Evolutionary conservation across 805 yeast species (phyloP).

Genomic region (Candida quercuum): DNA sequence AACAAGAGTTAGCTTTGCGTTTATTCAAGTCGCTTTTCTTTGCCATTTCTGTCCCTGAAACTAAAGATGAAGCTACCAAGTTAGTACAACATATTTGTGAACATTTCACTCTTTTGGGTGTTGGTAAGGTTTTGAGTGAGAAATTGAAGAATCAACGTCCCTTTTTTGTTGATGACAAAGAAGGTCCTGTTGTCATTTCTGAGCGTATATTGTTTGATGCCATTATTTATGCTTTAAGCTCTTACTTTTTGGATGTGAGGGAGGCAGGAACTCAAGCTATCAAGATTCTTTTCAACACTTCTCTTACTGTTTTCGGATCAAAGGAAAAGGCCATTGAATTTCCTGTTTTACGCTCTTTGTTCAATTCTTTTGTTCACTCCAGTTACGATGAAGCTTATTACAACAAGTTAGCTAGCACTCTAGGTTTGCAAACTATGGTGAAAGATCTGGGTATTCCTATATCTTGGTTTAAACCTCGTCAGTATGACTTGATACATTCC

Average conservation of each 20-base stretch:
- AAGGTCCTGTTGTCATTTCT: constrained; percentile 65
- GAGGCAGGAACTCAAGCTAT: constrained; percentile 67
- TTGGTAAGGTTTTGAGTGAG: constrained; percentile 67
- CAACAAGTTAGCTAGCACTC: constrained; percentile 81
- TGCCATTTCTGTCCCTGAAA: constrained; percentile 69
- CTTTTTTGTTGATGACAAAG: constrained; percentile 73
- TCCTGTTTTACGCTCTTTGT: constrained; percentile 70
- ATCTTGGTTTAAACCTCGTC: constrained; percentile 70
- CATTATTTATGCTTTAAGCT: constrained; percentile 73
- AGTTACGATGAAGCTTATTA: constrained; percentile 89
- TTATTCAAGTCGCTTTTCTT: constrained; percentile 68
- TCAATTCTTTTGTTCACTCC: constrained; percentile 80
- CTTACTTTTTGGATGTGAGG: constrained; percentile 64
- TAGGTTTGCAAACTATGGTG: constrained; percentile 73
- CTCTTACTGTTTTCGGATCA: constrained; percentile 62
- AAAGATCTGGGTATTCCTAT: constrained; percentile 63
- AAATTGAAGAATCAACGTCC: constrained; percentile 61
- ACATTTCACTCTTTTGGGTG: constrained; percentile 74
- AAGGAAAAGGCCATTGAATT: constrained; percentile 62
- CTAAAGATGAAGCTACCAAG: constrained; percentile 58
- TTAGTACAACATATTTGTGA: constrained; percentile 64
- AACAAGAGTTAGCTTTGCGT: constrained; percentile 59
- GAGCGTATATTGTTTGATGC: constrained; percentile 72
- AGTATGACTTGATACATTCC: constrained; percentile 79
- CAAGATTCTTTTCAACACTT: constrained; percentile 52